Conservation (phyloP, 2,329 filamentous ascomycete genomes). For the Arachnopeziza araneosa region DNA sequence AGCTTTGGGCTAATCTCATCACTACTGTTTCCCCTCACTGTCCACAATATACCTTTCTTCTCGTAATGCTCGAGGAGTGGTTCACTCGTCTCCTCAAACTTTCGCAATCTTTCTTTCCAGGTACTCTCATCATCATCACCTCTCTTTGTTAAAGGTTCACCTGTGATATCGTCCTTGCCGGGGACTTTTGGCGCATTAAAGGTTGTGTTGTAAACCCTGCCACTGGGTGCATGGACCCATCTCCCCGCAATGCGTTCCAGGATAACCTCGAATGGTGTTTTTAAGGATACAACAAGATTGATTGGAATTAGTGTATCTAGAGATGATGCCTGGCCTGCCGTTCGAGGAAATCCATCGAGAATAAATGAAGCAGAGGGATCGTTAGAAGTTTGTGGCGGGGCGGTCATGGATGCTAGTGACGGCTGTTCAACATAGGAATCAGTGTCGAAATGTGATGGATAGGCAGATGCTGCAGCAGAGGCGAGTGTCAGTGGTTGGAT, state of each 20-base stretch:
- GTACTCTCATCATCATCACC: slow-evolving; percentile 83
- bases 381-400: slow-evolving; percentile 49
- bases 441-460: slow-evolving; percentile 25
- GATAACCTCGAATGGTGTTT: slow-evolving; percentile 81
- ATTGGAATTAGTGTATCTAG: slow-evolving; percentile 84
- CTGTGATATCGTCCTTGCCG: slow-evolving; percentile 85
- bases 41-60: slow-evolving; percentile 75
- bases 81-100: slow-evolving; percentile 82
- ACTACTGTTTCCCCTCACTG: slow-evolving; percentile 81
- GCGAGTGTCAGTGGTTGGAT: slow-evolving; percentile 32
- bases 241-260: slow-evolving; percentile 84
- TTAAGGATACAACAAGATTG: slow-evolving; percentile 83
- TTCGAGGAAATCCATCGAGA: slow-evolving; percentile 93
- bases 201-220: slow-evolving; percentile 88
- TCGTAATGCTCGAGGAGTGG: slow-evolving; percentile 87
- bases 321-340: slow-evolving; percentile 68
- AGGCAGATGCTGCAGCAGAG: slow-evolving; percentile 27
- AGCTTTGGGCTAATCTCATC: slow-evolving; percentile 95
- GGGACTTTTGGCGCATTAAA: slow-evolving; percentile 81
- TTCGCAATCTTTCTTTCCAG: slow-evolving; percentile 72
- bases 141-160: slow-evolving; percentile 76
- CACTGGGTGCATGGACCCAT: slow-evolving; percentile 89
- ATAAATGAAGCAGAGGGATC: slow-evolving; percentile 82
- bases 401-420: slow-evolving; percentile 31
- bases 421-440: slow-evolving; percentile 26